Conservation (phyloP, 495 filamentous ascomycete species). For the Penicillium psychrofluorescens region DNA sequence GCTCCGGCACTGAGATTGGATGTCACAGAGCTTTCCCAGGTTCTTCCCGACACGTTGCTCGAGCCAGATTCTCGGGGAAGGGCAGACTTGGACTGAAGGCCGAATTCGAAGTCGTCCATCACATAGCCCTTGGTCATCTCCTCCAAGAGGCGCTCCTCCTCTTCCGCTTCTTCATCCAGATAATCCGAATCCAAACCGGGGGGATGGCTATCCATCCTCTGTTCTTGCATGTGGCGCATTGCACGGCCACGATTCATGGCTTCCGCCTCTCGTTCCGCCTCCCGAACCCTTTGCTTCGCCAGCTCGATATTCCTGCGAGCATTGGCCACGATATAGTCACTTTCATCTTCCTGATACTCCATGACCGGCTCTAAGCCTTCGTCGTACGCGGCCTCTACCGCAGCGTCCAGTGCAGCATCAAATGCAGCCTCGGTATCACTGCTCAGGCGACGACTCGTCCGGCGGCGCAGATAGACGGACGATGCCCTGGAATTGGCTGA, state of each 20-base stretch:
- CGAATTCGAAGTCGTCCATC: constrained; percentile 83
- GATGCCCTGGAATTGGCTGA: constrained; percentile 79
- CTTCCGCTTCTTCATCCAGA: constrained; percentile 72
- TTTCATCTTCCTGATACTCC: constrained; percentile 30
- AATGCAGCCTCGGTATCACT: constrained; percentile 86
- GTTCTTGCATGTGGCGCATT: constrained; percentile 30
- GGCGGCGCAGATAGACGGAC: constrained; percentile 57
- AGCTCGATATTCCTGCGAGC: constrained; percentile 65
- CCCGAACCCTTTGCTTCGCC: constrained; percentile 69
- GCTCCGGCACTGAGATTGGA: constrained; percentile 70
- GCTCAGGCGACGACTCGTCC: constrained; percentile 58
- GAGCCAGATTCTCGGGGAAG: constrained; percentile 85
- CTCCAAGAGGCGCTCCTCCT: constrained; percentile 86
- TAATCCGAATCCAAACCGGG: constrained; percentile 36
- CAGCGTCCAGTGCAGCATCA: constrained; percentile 89
- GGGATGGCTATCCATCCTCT: constrained; percentile 19
- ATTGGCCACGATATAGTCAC: constrained; percentile 44
- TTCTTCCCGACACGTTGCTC: constrained; percentile 73
- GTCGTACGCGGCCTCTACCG: constrained; percentile 93
- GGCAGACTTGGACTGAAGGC: constrained; percentile 61
- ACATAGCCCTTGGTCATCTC: constrained; percentile 86
- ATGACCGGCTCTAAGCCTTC: constrained; percentile 75
- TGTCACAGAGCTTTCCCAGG: constrained; percentile 79
- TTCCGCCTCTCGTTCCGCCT: constrained; percentile 71
- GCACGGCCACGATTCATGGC: constrained; percentile 44